Base-by-base conservation (phyloP, 176 grass and related monocot genomes). In the Paspalum vaginatum region DNA sequence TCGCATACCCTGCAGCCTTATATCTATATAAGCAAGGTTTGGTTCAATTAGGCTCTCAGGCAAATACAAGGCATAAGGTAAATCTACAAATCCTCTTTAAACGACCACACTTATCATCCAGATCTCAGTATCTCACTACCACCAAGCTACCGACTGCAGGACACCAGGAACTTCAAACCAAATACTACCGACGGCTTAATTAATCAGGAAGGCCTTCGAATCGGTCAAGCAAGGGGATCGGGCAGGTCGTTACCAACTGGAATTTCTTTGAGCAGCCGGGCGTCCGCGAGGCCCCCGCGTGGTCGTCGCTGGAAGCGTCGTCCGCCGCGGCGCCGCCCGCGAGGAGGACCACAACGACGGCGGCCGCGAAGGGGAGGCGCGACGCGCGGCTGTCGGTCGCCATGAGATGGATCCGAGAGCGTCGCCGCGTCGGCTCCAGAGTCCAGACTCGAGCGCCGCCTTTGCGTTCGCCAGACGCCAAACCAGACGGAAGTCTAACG, bases 261-360 rank as follows among this genome's bases (percentile, higher is more conserved):
- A 98, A 98, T 60, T 93, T 95, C 75, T 98, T 95, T 86, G 88
- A 87, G 75, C 95, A 98, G 56, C 86, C 86, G 32, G 90, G 93
- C 7, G 79, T 77, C 80, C 79, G 67, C 55, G 88, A 92, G 75
- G 60, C n/a, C 37, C 76, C 92, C 20, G 79, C 85, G 42, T 82
- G 75, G 78, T 93, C 88, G 70, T 91, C 84, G 61, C 74, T 90
- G 69, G 90, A 86, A 75, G 88, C 93, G 43, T 98, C 95, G 55
- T 98, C 91, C 7, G 86, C 90, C 20, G 70, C 70, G 65, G 27
- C 74, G 18, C n/a, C 47, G 14, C 74, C 77, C 50, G 78, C 70
- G 61, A 88, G 68, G 66, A 94, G 75, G 22, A 39, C 20, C 15
- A 44, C 61, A 24, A 65, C 81, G 47, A 32, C 67, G 64, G 56